Evolutionary conservation across 2,329 filamentous ascomycete species (phyloP).

Genomic region (Fusarium sp.): DNA sequence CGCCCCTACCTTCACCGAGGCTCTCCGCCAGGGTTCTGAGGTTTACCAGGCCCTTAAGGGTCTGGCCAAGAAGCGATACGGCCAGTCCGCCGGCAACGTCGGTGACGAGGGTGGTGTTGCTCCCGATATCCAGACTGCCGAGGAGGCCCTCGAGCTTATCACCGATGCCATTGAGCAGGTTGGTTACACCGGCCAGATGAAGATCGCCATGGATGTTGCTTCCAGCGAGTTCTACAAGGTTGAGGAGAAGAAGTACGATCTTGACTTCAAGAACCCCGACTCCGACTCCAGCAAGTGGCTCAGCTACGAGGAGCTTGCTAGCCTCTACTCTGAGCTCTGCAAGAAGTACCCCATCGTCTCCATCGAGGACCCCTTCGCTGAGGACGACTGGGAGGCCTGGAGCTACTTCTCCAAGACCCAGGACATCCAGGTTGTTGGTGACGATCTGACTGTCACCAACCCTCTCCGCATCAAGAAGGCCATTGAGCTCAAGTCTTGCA

Average conservation of each 20-base stretch:
- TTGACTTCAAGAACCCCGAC: slow-evolving; percentile 99
- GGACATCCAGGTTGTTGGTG: slow-evolving; percentile 97
- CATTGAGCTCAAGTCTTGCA: slow-evolving; percentile 98
- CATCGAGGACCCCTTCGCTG: slow-evolving; percentile 99
- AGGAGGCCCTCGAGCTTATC: slow-evolving; percentile 98
- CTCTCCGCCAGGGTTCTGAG: slow-evolving; percentile 94
- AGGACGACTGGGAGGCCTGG: slow-evolving; percentile 99
- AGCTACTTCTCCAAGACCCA: slow-evolving; percentile 99
- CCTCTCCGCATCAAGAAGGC: slow-evolving; percentile 99
- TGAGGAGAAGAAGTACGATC: slow-evolving; percentile 98
- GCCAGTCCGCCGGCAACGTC: slow-evolving; percentile 98
- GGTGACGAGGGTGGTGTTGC: slow-evolving; percentile 99
- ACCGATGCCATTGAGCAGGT: slow-evolving; percentile 92
- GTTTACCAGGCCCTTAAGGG: slow-evolving; percentile 98
- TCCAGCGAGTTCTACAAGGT: slow-evolving; percentile 99
- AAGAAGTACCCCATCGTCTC: slow-evolving; percentile 98
- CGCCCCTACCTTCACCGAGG: slow-evolving; percentile 93
- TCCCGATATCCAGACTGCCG: slow-evolving; percentile 96
- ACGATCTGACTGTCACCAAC: slow-evolving; percentile 99
- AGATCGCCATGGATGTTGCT: slow-evolving; percentile 99
- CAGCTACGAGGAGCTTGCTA: slow-evolving; percentile 96
- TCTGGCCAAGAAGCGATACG: slow-evolving; percentile 99
- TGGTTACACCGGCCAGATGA: slow-evolving; percentile 94
- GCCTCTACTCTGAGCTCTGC: slow-evolving; percentile 86
- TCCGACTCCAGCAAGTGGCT: slow-evolving; percentile 97